These are phyloP conservation scores for Collybia mongolica DNA, from an alignment of 768 basidiomycete genomes.

Conservation along the genomic window DNA sequence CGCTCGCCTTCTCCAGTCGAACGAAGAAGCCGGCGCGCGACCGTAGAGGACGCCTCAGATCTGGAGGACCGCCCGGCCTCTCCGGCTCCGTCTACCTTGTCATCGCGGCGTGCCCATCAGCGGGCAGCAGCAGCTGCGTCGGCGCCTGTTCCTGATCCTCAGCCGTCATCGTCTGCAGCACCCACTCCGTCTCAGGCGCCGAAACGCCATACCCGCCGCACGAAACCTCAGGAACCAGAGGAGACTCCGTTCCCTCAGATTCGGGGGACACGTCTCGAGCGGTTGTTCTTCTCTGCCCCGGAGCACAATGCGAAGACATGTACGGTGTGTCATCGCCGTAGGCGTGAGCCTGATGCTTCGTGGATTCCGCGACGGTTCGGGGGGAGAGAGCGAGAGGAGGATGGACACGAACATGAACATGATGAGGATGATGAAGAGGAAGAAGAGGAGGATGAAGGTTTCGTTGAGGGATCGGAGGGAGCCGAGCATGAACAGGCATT, in stretches of 20 bases:
- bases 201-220: constrained; percentile 3
- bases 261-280: constrained; percentile 73
- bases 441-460: constrained; percentile 46
- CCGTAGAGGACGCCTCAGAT: constrained; percentile 13
- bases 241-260: constrained; percentile 80
- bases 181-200: constrained; percentile 27
- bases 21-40: constrained; percentile 1
- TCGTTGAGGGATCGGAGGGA: constrained; percentile 42
- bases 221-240: constrained; percentile 6
- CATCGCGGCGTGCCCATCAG: neutral
- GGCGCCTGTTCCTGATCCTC: neutral
- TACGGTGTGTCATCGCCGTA: constrained; percentile 58
- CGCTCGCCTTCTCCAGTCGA: constrained; percentile 7
- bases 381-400: constrained; percentile 5
- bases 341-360: constrained; percentile 16
- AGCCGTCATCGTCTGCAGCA: constrained; percentile 20
- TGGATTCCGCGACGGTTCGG: constrained; percentile 23
- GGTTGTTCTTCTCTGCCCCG: constrained; percentile 78
- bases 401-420: constrained; percentile 5
- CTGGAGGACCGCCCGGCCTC: constrained; percentile 6
- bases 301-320: constrained; percentile 74
- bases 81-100: constrained; percentile 1
- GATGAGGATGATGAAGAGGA: constrained; percentile 8
- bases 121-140: neutral
- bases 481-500: constrained; percentile 18